A percentile compares a stretch with the other conserved stretches of the same genome.
These are phyloP conservation scores for Blattamonas nauphoetae DNA, from an alignment of 78 protist species.

Conservation along the genomic window DNA sequence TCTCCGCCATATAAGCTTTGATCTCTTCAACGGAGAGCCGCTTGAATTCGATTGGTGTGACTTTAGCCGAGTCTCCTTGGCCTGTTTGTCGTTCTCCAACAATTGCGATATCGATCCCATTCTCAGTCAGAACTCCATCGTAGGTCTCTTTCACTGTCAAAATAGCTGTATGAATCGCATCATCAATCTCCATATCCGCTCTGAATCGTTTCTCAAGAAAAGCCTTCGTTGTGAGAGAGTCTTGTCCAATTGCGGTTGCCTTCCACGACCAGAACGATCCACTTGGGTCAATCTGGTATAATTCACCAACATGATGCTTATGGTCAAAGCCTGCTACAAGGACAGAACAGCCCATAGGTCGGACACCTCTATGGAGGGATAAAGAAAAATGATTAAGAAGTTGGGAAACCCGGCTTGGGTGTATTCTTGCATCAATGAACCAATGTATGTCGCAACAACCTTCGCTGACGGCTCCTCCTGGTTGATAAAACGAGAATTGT, in stretches of 20 bases:
- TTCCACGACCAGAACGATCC: slow-evolving; percentile 99
- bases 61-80: neutral
- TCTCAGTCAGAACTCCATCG: slow-evolving; percentile 65
- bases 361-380: slow-evolving; percentile 67
- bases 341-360: slow-evolving; percentile 97
- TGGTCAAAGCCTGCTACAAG: slow-evolving; percentile 83
- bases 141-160: slow-evolving; percentile 84
- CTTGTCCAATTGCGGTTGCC: slow-evolving; percentile 97
- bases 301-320: neutral
- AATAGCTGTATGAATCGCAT: slow-evolving; percentile 93
- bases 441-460: slow-evolving; percentile 84
- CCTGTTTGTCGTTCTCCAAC: slow-evolving; percentile 15
- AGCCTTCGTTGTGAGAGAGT: slow-evolving; percentile 72
- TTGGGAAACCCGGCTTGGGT: slow-evolving; percentile 85
- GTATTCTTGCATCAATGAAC: slow-evolving; percentile 93
- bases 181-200: slow-evolving; percentile 84
- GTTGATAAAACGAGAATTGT: slow-evolving; percentile 25
- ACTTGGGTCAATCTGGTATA: slow-evolving; percentile 62
- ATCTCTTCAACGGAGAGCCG: neutral
- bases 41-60: neutral
- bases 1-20: neutral
- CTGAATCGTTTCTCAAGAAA: slow-evolving; percentile 87
- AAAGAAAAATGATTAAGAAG: neutral
- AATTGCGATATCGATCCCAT: slow-evolving; percentile 84
- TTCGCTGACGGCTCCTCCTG: slow-evolving; percentile 68